Evolutionary conservation across 352 stramenopile species (phyloP).

Genomic region (Detonula confervacea): DNA sequence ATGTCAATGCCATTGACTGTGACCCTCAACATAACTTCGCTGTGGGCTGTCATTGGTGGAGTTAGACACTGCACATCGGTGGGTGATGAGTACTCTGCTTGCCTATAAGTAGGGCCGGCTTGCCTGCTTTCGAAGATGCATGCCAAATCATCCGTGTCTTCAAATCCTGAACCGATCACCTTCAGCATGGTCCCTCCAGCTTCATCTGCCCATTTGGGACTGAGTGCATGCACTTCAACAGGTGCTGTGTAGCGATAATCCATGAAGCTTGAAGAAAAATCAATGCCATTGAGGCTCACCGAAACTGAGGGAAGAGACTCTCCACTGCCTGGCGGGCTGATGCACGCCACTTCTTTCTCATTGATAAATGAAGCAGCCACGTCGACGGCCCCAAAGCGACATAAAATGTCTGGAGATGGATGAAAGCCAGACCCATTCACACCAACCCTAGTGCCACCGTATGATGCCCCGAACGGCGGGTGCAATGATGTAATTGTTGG

Average conservation of each 20-base stretch:
- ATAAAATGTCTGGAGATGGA: slow-evolving; percentile 45
- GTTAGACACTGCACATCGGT: slow-evolving; percentile 63
- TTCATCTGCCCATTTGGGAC: slow-evolving; percentile 47
- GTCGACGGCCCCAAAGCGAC: slow-evolving; percentile 46
- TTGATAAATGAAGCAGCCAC: slow-evolving; percentile 37
- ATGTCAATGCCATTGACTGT: slow-evolving; percentile 80
- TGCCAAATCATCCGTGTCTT: slow-evolving; percentile 56
- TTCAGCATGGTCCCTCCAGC: slow-evolving; percentile 64
- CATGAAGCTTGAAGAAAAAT: slow-evolving; percentile 36
- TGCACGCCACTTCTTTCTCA: slow-evolving; percentile 42
- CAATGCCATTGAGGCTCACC: slow-evolving; percentile 47
- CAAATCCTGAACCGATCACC: slow-evolving; percentile 61
- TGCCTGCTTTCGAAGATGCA: slow-evolving; percentile 68
- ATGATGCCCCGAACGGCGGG: slow-evolving; percentile 46
- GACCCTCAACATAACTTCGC: slow-evolving; percentile 63
- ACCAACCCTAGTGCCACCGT: slow-evolving; percentile 54
- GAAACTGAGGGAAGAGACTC: slow-evolving; percentile 36
- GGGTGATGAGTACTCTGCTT: slow-evolving; percentile 59
- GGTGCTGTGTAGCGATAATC: slow-evolving; percentile 43
- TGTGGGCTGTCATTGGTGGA: slow-evolving; percentile 47
- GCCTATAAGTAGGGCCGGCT: slow-evolving; percentile 6
- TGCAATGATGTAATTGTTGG: slow-evolving; percentile 47
- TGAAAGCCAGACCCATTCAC: slow-evolving; percentile 53
- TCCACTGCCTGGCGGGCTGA: slow-evolving; percentile 28
- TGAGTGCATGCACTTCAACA: slow-evolving; percentile 42